phyloP scores from a whole-genome alignment of 2,329 filamentous ascomycete species.

The Lasiodiplodia sp. region DNA sequence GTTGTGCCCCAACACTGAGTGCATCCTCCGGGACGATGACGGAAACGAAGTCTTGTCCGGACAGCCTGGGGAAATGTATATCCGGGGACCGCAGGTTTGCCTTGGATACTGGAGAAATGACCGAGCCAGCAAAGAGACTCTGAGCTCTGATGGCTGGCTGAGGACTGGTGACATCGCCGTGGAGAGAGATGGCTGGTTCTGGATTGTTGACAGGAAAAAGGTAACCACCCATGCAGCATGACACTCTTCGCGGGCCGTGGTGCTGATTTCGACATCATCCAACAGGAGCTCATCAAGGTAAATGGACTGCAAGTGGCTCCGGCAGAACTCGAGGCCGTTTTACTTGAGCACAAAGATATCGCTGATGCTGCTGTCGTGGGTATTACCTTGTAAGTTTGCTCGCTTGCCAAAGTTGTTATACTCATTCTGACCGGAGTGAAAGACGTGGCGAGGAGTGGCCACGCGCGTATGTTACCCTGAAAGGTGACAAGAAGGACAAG shows the following conservation, averaged over 20 bases:
- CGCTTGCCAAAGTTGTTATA: background rate
- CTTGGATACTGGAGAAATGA: conserved; percentile 78
- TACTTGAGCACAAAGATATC: conserved; percentile 63
- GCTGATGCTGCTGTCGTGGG: conserved; percentile 74
- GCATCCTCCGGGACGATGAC: conserved; percentile 69
- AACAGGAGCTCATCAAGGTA: conserved; percentile 66
- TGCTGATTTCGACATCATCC: conserved; percentile 10
- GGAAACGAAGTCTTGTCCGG: conserved; percentile 58
- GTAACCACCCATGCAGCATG: conserved; percentile 22
- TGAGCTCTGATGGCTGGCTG: conserved; percentile 71
- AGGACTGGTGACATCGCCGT: conserved; percentile 76
- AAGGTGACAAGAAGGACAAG: conserved; percentile 49
- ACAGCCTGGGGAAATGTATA: conserved; percentile 73
- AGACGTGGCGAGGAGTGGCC: conserved; percentile 45
- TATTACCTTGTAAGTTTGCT: conserved; percentile 55
- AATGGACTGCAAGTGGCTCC: conserved; percentile 68
- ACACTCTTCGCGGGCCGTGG: background rate
- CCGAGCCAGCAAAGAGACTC: conserved; percentile 69
- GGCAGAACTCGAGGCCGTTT: conserved; percentile 65
- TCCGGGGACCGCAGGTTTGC: conserved; percentile 75
- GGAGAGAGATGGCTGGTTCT: conserved; percentile 63
- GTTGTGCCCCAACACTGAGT: conserved; percentile 73
- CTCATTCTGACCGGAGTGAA: background rate
- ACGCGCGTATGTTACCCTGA: conserved; percentile 60
- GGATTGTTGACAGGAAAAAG: conserved; percentile 78